These are phyloP conservation scores for Ananas comosus DNA, from an alignment of 176 grass and related monocot species.

Conservation along the genomic window DNA sequence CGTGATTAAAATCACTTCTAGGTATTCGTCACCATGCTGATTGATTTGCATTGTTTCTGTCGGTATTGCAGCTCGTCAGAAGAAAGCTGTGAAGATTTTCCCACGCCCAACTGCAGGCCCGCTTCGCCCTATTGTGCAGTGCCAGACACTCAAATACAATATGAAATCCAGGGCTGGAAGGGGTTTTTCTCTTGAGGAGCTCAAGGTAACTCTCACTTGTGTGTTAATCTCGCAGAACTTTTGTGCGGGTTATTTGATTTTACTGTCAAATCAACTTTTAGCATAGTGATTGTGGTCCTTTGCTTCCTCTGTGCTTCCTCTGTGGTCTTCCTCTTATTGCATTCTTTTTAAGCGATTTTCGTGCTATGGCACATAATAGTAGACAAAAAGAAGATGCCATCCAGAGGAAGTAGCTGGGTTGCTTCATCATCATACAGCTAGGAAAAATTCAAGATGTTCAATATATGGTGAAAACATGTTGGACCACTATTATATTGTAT, in stretches of 20 bases:
- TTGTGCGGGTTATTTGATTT: neutral
- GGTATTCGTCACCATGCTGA: no score
- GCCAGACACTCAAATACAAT: conserved; percentile 73
- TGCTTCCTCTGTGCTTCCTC: no score
- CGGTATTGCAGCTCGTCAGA: conserved; percentile 45
- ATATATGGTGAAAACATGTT: no score
- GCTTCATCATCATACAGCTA: no score
- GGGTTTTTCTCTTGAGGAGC: conserved; percentile 73
- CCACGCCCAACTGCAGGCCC: conserved; percentile 62
- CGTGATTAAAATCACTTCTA: no score
- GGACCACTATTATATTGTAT: no score
- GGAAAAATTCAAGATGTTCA: no score
- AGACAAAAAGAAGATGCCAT: no score
- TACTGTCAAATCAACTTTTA: neutral
- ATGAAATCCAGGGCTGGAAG: conserved; percentile 82
- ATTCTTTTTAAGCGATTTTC: no score
- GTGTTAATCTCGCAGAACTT: neutral
- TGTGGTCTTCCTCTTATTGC: no score
- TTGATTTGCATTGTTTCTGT: neutral
- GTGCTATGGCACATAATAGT: no score
- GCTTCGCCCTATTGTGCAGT: conserved; percentile 70
- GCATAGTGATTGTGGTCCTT: neutral
- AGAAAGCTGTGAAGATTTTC: conserved; percentile 90
- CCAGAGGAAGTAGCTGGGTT: no score
- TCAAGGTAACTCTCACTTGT: conserved; percentile 43